These are phyloP conservation scores for Curvularia spicifera DNA, from an alignment of 2,329 filamentous ascomycete genomes.

Conservation along the genomic window DNA sequence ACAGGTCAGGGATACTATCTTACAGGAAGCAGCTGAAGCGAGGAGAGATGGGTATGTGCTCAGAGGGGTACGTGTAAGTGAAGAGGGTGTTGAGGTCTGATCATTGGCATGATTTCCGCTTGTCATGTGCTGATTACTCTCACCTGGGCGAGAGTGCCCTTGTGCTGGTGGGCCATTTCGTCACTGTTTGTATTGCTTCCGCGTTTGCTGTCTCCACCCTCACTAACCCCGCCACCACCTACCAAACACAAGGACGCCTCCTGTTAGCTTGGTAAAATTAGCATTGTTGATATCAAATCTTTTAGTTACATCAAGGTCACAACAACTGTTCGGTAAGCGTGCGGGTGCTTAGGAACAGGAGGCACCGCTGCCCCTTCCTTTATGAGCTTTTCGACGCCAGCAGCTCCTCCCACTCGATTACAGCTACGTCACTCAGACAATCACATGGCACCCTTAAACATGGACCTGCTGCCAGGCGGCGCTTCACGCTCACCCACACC, in stretches of 20 bases:
- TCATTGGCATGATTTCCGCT: too few species aligned
- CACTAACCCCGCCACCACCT: background rate
- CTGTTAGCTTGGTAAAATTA: background rate
- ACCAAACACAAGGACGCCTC: background rate
- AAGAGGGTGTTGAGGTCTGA: constrained; percentile 30
- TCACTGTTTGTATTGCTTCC: constrained; percentile 1
- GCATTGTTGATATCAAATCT: background rate
- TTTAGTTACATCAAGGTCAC: background rate
- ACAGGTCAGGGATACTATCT: constrained; percentile 28
- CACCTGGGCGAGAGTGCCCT: background rate
- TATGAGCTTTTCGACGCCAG: background rate
- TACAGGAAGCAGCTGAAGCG: constrained; percentile 36
- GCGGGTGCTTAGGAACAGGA: background rate
- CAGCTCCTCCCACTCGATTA: background rate
- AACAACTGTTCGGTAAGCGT: background rate
- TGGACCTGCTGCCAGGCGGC: background rate
- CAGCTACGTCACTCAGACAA: background rate
- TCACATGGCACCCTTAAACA: background rate
- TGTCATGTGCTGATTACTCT: background rate
- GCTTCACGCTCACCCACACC: too few species aligned
- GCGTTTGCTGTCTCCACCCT: constrained; percentile 5
- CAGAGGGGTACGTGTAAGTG: constrained; percentile 40
- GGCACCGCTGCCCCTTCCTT: background rate
- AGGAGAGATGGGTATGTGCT: constrained; percentile 42
- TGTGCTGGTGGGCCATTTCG: background rate